Evolutionary conservation across 2,329 filamentous ascomycete genomes (phyloP).

Genomic region (Purpureocillium lavendulum): DNA sequence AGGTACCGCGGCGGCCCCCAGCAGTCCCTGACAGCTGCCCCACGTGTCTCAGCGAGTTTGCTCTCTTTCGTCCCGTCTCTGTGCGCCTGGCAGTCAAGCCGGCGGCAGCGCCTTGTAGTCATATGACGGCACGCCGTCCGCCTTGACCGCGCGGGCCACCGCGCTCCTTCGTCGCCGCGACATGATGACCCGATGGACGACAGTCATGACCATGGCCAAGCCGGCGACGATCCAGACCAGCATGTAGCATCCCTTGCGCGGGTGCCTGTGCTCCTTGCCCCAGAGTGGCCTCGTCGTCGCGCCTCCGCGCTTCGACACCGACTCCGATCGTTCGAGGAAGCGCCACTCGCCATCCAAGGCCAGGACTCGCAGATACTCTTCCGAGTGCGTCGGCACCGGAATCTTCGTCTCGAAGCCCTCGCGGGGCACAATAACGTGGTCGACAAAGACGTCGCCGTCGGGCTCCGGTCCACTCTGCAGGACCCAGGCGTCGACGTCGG

Average conservation of each 20-base stretch:
- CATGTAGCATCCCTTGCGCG: background rate
- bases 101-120: background rate
- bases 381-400: slow-evolving; percentile 7
- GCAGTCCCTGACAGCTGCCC: too few relatives aligned
- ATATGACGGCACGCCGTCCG: background rate
- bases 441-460: slow-evolving; percentile 4
- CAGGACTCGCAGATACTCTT: slow-evolving; percentile 11
- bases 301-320: background rate
- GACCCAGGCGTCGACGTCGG: slow-evolving; percentile 35
- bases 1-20: too few relatives aligned
- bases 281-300: background rate
- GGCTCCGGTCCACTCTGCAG: slow-evolving; percentile 12
- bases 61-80: too few relatives aligned
- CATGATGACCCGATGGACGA: background rate
- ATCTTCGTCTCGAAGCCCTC: slow-evolving; percentile 14
- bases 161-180: background rate
- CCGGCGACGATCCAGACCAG: background rate
- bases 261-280: background rate
- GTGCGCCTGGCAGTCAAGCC: background rate
- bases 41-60: too few relatives aligned
- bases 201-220: background rate
- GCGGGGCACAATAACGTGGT: slow-evolving; percentile 9
- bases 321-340: background rate
- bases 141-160: background rate
- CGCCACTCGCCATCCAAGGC: slow-evolving; percentile 9